These are phyloP conservation scores for Fusarium chuoi DNA, from an alignment of 2,329 filamentous ascomycete genomes.

Conservation along the genomic window DNA sequence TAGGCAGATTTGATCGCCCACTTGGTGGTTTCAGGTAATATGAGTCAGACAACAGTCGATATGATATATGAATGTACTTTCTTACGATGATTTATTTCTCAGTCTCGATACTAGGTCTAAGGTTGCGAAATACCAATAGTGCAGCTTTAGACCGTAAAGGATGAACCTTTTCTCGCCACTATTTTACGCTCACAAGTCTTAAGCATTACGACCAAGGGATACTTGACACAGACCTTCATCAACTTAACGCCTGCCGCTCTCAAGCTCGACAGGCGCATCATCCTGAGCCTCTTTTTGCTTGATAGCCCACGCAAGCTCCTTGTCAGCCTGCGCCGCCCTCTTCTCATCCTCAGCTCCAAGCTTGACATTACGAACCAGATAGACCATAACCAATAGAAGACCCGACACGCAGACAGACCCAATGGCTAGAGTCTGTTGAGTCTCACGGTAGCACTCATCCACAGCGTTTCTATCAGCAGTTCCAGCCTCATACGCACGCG, in stretches of 20 bases:
- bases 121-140: background rate
- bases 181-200: background rate
- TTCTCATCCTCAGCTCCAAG: conserved; percentile 25
- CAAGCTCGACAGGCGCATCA: background rate
- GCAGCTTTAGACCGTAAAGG: background rate
- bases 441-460: conserved; percentile 24
- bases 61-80: background rate
- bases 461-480: conserved; percentile 10
- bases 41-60: background rate
- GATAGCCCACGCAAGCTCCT: conserved; percentile 30
- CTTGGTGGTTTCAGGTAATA: rapidly evolving
- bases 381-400: conserved; percentile 3
- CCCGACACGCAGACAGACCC: conserved; percentile 23
- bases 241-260: background rate
- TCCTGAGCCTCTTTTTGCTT: conserved; percentile 23
- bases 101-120: rapidly evolving
- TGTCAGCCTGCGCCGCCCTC: conserved; percentile 22
- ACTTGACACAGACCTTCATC: too few species aligned
- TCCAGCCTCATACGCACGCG: conserved; percentile 7
- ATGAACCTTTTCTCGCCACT: background rate
- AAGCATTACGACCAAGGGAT: background rate
- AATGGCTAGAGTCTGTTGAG: conserved; percentile 29
- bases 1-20: rapidly evolving
- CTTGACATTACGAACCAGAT: conserved; percentile 17
- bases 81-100: background rate